phyloP scores from a whole-genome alignment of 306 rosid genomes.

The Sophora flavescens region DNA sequence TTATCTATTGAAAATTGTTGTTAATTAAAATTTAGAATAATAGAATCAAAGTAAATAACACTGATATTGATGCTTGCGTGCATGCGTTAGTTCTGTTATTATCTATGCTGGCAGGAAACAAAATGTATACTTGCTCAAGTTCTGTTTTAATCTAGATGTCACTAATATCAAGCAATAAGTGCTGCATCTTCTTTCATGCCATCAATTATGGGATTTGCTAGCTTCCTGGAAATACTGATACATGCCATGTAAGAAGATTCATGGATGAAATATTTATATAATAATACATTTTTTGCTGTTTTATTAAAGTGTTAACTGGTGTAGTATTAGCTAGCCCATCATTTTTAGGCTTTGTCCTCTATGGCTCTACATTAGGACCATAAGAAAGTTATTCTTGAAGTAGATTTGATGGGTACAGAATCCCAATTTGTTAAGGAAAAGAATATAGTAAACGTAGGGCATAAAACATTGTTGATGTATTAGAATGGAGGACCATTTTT shows the following conservation, averaged over 20 bases:
- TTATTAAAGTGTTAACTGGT: background rate
- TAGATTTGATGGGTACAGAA: background rate
- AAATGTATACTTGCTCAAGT: too few relatives aligned
- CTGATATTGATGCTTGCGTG: background rate
- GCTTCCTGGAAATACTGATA: background rate
- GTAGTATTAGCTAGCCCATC: background rate
- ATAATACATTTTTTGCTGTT: background rate
- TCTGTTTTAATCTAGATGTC: too few relatives aligned
- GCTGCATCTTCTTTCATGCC: conserved; percentile 7
- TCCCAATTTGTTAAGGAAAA: background rate
- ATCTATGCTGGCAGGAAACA: background rate
- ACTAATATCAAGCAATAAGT: conserved; percentile 24
- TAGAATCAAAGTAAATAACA: background rate
- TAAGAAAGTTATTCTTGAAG: conserved; percentile 1
- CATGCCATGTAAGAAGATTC: background rate
- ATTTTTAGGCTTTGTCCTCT: background rate
- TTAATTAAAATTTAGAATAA: background rate
- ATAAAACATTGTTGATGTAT: background rate
- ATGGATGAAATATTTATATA: background rate
- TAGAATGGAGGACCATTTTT: background rate
- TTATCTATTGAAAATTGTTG: background rate
- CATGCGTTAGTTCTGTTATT: background rate
- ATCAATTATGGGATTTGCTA: background rate
- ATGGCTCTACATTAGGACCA: background rate
- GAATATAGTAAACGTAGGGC: background rate